These are phyloP conservation scores for Sclerotiophoma versabilis DNA, from an alignment of 2,329 filamentous ascomycete species.

Conservation along the genomic window DNA sequence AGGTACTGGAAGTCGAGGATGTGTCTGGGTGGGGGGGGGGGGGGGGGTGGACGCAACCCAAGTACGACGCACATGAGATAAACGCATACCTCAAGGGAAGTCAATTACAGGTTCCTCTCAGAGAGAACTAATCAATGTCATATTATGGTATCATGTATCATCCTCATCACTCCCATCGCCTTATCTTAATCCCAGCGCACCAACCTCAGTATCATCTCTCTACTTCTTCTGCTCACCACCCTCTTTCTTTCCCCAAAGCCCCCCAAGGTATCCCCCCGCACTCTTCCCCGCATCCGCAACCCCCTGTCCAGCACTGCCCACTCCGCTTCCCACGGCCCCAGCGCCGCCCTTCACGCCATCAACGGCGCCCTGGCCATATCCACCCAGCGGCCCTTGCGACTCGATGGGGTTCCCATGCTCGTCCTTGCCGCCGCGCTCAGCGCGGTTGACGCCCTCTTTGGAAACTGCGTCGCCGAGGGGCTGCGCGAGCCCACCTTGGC, in stretches of 20 bases:
- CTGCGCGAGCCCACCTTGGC: slow-evolving; percentile 71
- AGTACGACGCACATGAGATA: too few species aligned
- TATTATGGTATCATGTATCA: slow-evolving; percentile 1
- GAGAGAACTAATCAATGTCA: background rate
- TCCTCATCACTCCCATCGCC: background rate
- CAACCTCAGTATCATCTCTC: too few species aligned
- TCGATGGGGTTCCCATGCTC: slow-evolving; percentile 60
- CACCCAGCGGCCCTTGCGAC: slow-evolving; percentile 44
- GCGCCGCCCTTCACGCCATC: slow-evolving; percentile 44
- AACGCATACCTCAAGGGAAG: too few species aligned
- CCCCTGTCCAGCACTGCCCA: too few species aligned
- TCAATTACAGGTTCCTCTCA: background rate
- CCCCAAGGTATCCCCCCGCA: slow-evolving; percentile 36
- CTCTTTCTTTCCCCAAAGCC: slow-evolving; percentile 30
- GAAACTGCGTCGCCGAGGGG: slow-evolving; percentile 68
- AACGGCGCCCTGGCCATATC: slow-evolving; percentile 40
- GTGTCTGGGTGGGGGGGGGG: too few species aligned
- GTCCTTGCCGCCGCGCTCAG: slow-evolving; percentile 70
- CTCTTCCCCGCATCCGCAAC: slow-evolving; percentile 32
- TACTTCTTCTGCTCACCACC: slow-evolving; percentile 27
- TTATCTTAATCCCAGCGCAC: background rate
- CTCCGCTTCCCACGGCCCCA: slow-evolving; percentile 22
- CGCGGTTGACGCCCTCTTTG: slow-evolving; percentile 70
- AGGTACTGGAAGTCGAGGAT: too few species aligned
- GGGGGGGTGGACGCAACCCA: too few species aligned